Percentiles rank a stretch among this genome's conserved stretches.
Evolutionary conservation across 2,329 filamentous ascomycete genomes (phyloP).

Genomic region (Sarocladium oryzae): DNA sequence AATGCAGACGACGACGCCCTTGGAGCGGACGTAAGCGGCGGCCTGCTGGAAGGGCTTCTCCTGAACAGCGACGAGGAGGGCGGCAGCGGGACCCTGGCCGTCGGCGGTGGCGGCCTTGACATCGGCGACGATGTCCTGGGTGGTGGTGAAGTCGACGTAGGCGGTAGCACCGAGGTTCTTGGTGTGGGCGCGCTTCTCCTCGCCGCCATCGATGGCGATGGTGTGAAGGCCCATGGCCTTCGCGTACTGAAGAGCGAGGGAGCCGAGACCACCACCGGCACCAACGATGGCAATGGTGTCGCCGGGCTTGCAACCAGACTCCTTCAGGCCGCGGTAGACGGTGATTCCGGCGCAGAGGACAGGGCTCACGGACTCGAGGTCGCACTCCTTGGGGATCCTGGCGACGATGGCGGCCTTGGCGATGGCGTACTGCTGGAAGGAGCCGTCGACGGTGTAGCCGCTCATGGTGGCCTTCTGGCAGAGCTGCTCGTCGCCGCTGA

Average conservation of each 20-base stretch:
- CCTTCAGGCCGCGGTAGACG: conserved; percentile 88
- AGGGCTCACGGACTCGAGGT: conserved; percentile 71
- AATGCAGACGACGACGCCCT: conserved; percentile 80
- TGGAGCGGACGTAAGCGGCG: conserved; percentile 75
- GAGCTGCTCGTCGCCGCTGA: conserved; percentile 72
- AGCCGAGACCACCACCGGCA: conserved; percentile 76
- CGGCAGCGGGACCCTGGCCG: conserved; percentile 79
- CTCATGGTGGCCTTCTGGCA: conserved; percentile 71
- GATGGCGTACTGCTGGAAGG: conserved; percentile 88
- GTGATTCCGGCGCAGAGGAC: conserved; percentile 82
- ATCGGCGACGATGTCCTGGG: conserved; percentile 73
- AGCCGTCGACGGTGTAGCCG: conserved; percentile 88
- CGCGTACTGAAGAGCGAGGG: conserved; percentile 76
- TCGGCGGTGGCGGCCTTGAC: conserved; percentile 69
- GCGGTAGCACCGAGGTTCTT: conserved; percentile 61
- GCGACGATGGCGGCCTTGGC: conserved; percentile 83
- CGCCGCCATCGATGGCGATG: conserved; percentile 77
- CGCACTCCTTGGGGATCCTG: conserved; percentile 68
- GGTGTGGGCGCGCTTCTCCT: conserved; percentile 71
- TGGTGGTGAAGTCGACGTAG: conserved; percentile 75
- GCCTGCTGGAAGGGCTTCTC: conserved; percentile 97
- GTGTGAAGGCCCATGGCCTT: conserved; percentile 80
- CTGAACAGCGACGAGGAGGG: conserved; percentile 75
- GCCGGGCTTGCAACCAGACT: conserved; percentile 67
- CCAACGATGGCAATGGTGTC: conserved; percentile 80